Evolutionary conservation across 2,329 filamentous ascomycete genomes (phyloP).

Genomic region (Alternaria longipes): DNA sequence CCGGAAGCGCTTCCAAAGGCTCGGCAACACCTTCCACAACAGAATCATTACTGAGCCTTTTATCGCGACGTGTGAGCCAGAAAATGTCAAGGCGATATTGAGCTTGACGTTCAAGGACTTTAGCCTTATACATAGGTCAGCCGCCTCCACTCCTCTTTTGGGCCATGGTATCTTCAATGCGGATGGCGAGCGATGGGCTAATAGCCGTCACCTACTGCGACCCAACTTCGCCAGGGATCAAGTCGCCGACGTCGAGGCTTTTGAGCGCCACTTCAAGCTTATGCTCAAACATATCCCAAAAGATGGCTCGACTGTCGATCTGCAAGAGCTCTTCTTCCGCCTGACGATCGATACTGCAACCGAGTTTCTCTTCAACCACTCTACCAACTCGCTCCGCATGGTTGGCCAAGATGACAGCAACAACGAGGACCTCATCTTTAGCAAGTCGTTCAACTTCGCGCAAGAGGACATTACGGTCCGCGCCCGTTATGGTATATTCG

Average conservation of each 20-base stretch:
- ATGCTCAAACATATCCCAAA: conserved; percentile 69
- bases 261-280: conserved; percentile 67
- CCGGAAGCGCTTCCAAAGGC: conserved; percentile 35
- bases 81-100: conserved; percentile 59
- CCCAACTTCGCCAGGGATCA: conserved; percentile 64
- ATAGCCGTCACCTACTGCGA: conserved; percentile 59
- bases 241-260: conserved; percentile 63
- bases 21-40: conserved; percentile 55
- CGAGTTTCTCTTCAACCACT: conserved; percentile 60
- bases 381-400: conserved; percentile 49
- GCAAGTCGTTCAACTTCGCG: conserved; percentile 55
- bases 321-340: conserved; percentile 57
- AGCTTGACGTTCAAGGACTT: conserved; percentile 59
- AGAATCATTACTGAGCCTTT: conserved; percentile 42
- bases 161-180: conserved; percentile 59
- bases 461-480: conserved; percentile 51
- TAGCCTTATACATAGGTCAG: conserved; percentile 49
- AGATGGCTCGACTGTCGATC: conserved; percentile 55
- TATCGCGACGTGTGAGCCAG: conserved; percentile 57
- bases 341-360: conserved; percentile 60
- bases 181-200: conserved; percentile 55
- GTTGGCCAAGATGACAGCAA: conserved; percentile 35
- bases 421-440: conserved; percentile 53
- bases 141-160: conserved; percentile 50
- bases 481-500: conserved; percentile 49